Conservation (phyloP, 306 rosid species). For the Crotalaria pallida region DNA sequence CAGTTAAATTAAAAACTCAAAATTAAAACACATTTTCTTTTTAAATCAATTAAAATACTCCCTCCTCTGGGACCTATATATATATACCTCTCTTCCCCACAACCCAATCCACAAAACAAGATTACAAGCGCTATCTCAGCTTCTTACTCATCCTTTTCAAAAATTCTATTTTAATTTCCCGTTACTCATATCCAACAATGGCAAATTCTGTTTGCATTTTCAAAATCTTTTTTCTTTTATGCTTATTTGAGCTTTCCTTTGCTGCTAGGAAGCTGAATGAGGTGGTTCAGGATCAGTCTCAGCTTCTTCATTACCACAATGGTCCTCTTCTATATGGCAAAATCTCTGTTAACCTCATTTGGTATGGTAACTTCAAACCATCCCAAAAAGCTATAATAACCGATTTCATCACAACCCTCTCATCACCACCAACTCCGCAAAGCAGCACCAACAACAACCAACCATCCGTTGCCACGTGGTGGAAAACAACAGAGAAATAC, state of each 20-base stretch:
- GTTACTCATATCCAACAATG: constrained; percentile 23
- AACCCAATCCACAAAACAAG: background rate
- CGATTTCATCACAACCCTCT: constrained; percentile 59
- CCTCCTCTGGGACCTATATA: constrained; percentile 24
- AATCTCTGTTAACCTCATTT: constrained; percentile 62
- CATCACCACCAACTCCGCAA: constrained; percentile 18
- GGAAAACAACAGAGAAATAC: constrained; percentile 80
- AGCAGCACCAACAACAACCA: too few species aligned
- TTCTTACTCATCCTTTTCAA: background rate
- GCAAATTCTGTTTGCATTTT: background rate
- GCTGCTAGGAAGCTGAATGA: constrained; percentile 47
- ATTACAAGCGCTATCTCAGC: background rate
- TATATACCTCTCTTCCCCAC: constrained; percentile 15
- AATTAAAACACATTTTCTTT: background rate
- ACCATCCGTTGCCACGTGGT: constrained; percentile 78
- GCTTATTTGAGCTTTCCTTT: constrained; percentile 34
- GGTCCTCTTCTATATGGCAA: constrained; percentile 79
- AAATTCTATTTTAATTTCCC: too few species aligned
- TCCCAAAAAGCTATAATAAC: constrained; percentile 65
- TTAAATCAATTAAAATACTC: background rate
- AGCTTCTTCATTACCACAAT: constrained; percentile 67
- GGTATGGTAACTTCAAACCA: constrained; percentile 83
- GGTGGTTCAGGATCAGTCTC: constrained; percentile 51
- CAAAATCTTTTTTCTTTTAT: constrained; percentile 19
- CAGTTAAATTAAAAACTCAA: too few species aligned